Base-by-base conservation (phyloP, 345 rosid genomes). In the Dipteronia dyeriana region DNA sequence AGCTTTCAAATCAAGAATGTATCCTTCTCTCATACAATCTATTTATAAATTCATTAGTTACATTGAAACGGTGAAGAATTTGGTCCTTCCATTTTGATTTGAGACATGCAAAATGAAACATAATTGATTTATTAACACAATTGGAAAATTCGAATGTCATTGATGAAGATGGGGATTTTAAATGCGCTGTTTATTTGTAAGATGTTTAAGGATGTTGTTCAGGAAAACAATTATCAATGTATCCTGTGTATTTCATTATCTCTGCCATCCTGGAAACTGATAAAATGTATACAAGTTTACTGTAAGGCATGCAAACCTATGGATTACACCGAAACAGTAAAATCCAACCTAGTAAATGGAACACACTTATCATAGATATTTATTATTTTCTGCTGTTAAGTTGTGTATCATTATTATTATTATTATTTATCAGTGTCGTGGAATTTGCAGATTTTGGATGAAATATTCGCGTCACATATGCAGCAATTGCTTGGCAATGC, bases 401-500 rank as follows among this genome's bases (percentile, higher is more conserved):
- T 22, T 17, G 1, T 73, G 13, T 14, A 11, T 14, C n/a, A n/a
- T 26, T 26, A 26, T 26, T 31, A 31, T 31, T 31, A 31, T 31
- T 31, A 31, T 73, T 47, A 9, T 74, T 29, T 66, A 1, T 12
- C 31, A 1, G 17, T 4, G 25, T 34, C 23, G 19, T 53, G 10
- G 61, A 56, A 66, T 47, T 23, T 79, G 83, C 87, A 96, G 99
- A 88, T 96, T 29, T 73, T 94, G 86, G 98, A 96, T 72, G 98
- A 96, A 66, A 85, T 92, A 19, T 96, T 92, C 71, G 91, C 82
- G 17, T 89, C 97, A 23, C 91, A 90, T 59, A 91, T 96, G 97
- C 98, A 96, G 84, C 86, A 89, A 76, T 82, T 92, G 77, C 90
- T 96, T n/a, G 99, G 98, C 64, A 92, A 94, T 61, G 86, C 87